Conservation (phyloP, 768 basidiomycete species). For the Mycena rosella region DNA sequence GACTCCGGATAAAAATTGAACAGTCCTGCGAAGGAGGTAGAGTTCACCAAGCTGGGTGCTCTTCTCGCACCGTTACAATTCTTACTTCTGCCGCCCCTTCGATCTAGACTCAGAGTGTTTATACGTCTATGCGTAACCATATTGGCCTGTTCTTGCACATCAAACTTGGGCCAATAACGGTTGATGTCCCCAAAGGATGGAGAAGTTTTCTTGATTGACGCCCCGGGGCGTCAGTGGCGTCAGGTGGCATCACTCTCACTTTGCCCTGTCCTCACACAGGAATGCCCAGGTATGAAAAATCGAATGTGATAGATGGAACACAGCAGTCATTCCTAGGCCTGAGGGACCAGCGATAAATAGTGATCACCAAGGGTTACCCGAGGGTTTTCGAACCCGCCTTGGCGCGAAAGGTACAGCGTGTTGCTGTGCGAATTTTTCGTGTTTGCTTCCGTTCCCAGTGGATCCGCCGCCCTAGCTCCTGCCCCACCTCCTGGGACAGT, state of each 20-base stretch:
- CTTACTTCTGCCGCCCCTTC: conserved; percentile 1
- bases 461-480: conserved; percentile 8
- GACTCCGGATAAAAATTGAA: conserved; percentile 1
- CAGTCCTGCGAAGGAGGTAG: background rate
- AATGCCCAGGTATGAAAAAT: background rate
- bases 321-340: background rate
- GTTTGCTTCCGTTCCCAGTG: background rate
- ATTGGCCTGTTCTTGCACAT: conserved; percentile 2
- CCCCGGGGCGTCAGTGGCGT: background rate
- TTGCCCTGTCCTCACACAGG: conserved; percentile 1
- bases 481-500: conserved; percentile 7
- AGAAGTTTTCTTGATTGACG: background rate
- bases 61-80: conserved; percentile 2
- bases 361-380: background rate
- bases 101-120: background rate
- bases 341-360: conserved; percentile 1
- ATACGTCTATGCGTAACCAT: background rate
- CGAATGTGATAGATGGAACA: background rate
- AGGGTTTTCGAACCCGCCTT: conserved; percentile 5
- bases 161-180: conserved; percentile 1
- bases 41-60: conserved; percentile 4
- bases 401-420: conserved; percentile 12
- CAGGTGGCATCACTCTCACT: background rate
- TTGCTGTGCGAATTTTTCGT: background rate
- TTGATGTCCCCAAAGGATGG: background rate